Percentiles rank a stretch among this genome's conserved stretches.
Conservation (phyloP, 768 basidiomycete species). For the Rhodocollybia butyracea region DNA sequence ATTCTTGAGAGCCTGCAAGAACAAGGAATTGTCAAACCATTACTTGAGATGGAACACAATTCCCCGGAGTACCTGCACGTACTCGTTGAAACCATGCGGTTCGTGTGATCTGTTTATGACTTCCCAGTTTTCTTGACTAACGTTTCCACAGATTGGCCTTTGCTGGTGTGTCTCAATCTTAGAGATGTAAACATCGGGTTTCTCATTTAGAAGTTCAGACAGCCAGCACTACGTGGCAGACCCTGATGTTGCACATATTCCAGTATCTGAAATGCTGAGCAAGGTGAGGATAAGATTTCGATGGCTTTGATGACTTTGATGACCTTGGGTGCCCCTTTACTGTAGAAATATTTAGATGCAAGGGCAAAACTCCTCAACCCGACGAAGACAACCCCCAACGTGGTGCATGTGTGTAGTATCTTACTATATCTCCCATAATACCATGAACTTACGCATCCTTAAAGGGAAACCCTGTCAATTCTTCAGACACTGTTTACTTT, state of each 20-base stretch:
- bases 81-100: slow-evolving; percentile 84
- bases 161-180: slow-evolving; percentile 48
- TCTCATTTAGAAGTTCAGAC: slow-evolving; percentile 41
- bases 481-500: slow-evolving; percentile 95
- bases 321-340: too few species aligned
- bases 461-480: slow-evolving; percentile 78
- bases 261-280: slow-evolving; percentile 80
- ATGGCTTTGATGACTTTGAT: slow-evolving; percentile 1
- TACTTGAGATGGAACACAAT: slow-evolving; percentile 86
- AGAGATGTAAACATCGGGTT: neutral
- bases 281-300: slow-evolving; percentile 45
- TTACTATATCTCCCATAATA: neutral
- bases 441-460: slow-evolving; percentile 9
- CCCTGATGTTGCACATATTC: slow-evolving; percentile 73
- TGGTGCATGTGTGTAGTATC: slow-evolving; percentile 55
- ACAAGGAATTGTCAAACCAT: slow-evolving; percentile 61
- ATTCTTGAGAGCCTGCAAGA: slow-evolving; percentile 86
- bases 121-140: neutral
- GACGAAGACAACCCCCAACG: slow-evolving; percentile 54
- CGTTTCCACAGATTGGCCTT: slow-evolving; percentile 54
- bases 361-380: slow-evolving; percentile 83
- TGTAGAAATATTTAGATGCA: slow-evolving; percentile 75
- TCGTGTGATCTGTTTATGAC: neutral
- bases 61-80: slow-evolving; percentile 86
- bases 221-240: slow-evolving; percentile 91